Base-by-base conservation (phyloP, 1,139 yeast genomes). In the Pichia terricola region DNA sequence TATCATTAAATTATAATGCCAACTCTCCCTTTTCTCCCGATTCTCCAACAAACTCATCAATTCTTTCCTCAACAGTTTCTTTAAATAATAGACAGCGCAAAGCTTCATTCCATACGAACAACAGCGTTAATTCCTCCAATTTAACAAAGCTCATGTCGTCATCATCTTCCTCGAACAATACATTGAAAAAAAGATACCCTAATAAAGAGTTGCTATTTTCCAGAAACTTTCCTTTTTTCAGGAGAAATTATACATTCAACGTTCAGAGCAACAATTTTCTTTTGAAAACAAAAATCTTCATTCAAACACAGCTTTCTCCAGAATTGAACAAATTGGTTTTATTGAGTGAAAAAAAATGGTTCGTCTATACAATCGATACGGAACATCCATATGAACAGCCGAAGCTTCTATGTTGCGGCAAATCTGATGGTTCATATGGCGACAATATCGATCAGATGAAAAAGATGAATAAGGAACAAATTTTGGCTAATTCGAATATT, bases 191-290 rank as follows among this genome's bases (percentile, higher is more conserved):
- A 7, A 30, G 32, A 34, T 11, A 34, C n/a, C 30, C 40, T 51
- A 66, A 66, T 40, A 73, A 75, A 48, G 94, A 85, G 59, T 69
- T 75, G 51, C 71, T 79, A 46, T 86, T 80, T 61, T 78, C 81
- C 22, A 81, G 80, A 55, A 85, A 94, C 54, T 88, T 86, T 64
- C 96, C 96, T 1, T 75, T 79, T 46, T 85, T 83, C 59, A 68
- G 95, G 45, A 81, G 81, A 56, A 69, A 79, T 42, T 70, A 75
- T 36, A 77, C 80, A 35, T 81, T 73, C 59, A 72, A 74, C 26
- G 81, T 91, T 0, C 89, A 81, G 52, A 77, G 78, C 30, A 60
- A 72, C 34, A 71, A 68, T 46, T 65, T 61, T 40, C 54, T 60
- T 16, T 49, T 77, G 43, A 66, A 65, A 63, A 70, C 73, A 54